phyloP scores from a whole-genome alignment of 208 protist genomes.

The Trypanosoma mega region DNA sequence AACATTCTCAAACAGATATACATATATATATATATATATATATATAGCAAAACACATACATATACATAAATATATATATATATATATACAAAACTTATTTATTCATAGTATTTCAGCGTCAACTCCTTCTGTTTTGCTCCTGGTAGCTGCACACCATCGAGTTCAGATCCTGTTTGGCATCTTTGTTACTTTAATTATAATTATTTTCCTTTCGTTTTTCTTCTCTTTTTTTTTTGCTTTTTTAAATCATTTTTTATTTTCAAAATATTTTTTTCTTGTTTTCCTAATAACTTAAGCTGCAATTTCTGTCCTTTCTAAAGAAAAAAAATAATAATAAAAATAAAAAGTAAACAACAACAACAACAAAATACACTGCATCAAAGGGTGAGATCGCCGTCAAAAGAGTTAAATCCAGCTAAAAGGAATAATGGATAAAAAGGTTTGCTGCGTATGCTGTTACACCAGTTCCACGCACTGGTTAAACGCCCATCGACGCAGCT shows the following conservation, averaged over 20 bases:
- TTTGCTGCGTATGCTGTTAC: constrained; percentile 94
- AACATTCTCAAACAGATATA: constrained; percentile 3
- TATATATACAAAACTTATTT: too few relatives aligned
- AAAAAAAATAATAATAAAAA: constrained; percentile 9
- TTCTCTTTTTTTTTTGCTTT: too few relatives aligned
- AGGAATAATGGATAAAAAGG: constrained; percentile 95
- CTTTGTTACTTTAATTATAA: too few relatives aligned
- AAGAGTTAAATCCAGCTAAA: constrained; percentile 94
- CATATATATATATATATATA: constrained; percentile 9
- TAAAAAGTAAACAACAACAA: neutral
- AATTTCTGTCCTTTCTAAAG: neutral
- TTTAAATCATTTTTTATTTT: too few relatives aligned
- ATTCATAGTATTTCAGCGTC: too few relatives aligned
- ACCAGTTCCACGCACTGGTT: constrained; percentile 98
- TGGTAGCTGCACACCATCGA: too few relatives aligned
- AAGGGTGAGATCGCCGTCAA: constrained; percentile 95
- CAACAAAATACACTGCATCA: constrained; percentile 29
- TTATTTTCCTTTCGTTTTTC: too few relatives aligned
- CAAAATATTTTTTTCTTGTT: too few relatives aligned
- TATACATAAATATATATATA: constrained; percentile 7
- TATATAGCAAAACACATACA: constrained; percentile 1
- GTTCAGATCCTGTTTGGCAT: too few relatives aligned
- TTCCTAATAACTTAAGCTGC: too few relatives aligned
- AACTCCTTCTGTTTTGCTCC: too few relatives aligned
- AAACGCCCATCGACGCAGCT: constrained; percentile 98